A percentile compares a stretch with the other conserved stretches of the same genome.
These are phyloP conservation scores for Austroboletus eburneus DNA, from an alignment of 768 basidiomycete species.

Conservation along the genomic window DNA sequence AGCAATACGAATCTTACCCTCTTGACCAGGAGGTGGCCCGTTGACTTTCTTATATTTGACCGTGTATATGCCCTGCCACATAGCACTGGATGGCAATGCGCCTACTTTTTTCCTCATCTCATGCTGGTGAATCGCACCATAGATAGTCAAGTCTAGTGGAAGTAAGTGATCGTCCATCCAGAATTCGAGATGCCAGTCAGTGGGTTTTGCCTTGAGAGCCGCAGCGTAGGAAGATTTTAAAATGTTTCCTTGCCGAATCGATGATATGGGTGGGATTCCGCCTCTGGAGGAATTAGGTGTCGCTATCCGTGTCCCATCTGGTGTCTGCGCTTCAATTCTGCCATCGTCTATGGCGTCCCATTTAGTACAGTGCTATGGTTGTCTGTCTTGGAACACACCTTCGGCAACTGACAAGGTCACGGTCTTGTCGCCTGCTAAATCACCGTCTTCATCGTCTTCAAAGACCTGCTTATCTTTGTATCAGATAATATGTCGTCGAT, in stretches of 20 bases:
- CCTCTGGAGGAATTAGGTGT: constrained; percentile 69
- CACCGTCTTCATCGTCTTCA: constrained; percentile 81
- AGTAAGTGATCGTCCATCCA: constrained; percentile 85
- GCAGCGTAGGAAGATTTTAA: constrained; percentile 81
- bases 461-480: constrained; percentile 48
- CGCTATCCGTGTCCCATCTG: constrained; percentile 90
- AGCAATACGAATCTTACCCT: constrained; percentile 42
- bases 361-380: constrained; percentile 6
- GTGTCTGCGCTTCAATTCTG: constrained; percentile 94
- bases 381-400: constrained; percentile 41
- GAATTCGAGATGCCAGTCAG: constrained; percentile 97
- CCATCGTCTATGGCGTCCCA: constrained; percentile 62
- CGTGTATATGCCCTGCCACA: constrained; percentile 89
- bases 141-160: constrained; percentile 87
- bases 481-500: constrained; percentile 12
- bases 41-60: constrained; percentile 91
- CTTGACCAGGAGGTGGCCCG: constrained; percentile 67
- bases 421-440: constrained; percentile 74
- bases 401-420: constrained; percentile 80
- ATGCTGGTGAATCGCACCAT: constrained; percentile 93
- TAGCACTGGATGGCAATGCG: constrained; percentile 58
- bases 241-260: constrained; percentile 30
- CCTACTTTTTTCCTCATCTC: constrained; percentile 74
- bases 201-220: constrained; percentile 87
- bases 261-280: constrained; percentile 35